Percentiles rank a stretch among this genome's conserved stretches.
These are phyloP conservation scores for Sugiyamaella castrensis DNA, from an alignment of 1,139 yeast genomes.

Conservation along the genomic window DNA sequence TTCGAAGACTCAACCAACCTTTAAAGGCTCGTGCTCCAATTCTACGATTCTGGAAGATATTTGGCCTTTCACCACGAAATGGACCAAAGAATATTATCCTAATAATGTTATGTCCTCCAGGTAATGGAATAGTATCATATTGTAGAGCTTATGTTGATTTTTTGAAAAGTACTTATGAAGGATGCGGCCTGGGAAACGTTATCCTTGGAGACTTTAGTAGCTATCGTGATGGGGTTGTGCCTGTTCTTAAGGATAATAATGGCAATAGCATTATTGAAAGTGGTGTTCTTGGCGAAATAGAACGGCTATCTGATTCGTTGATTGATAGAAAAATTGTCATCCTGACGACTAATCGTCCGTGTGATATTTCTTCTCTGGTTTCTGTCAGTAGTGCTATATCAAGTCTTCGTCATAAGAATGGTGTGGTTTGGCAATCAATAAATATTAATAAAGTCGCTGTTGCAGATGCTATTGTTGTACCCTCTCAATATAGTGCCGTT, in stretches of 20 bases:
- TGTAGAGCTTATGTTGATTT: conserved; percentile 29
- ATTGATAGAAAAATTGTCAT: conserved; percentile 10
- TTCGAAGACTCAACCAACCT: conserved; percentile 30
- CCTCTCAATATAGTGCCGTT: conserved; percentile 49
- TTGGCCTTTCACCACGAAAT: conserved; percentile 38
- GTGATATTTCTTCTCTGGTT: conserved; percentile 1
- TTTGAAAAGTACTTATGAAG: conserved; percentile 37
- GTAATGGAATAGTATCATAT: conserved; percentile 29
- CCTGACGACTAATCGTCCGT: conserved; percentile 7
- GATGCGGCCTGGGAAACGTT: conserved; percentile 37
- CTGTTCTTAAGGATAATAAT: conserved; percentile 8
- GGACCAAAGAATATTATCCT: conserved; percentile 34
- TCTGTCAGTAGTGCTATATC: conserved; percentile 12
- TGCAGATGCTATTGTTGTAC: conserved; percentile 45
- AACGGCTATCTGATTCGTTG: conserved; percentile 3
- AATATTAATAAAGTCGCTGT: conserved; percentile 53
- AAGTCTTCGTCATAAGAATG: conserved; percentile 20
- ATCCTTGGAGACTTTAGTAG: conserved; percentile 29
- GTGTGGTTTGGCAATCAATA: conserved; percentile 42
- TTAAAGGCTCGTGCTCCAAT: conserved; percentile 38
- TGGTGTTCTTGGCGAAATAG: conserved; percentile 7
- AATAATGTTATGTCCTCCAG: conserved; percentile 33
- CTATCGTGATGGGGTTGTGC: conserved; percentile 17
- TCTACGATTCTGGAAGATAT: conserved; percentile 39
- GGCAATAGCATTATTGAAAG: neutral